Base-by-base conservation (phyloP, 257 asterid genomes). In the Primulina eburnea region DNA sequence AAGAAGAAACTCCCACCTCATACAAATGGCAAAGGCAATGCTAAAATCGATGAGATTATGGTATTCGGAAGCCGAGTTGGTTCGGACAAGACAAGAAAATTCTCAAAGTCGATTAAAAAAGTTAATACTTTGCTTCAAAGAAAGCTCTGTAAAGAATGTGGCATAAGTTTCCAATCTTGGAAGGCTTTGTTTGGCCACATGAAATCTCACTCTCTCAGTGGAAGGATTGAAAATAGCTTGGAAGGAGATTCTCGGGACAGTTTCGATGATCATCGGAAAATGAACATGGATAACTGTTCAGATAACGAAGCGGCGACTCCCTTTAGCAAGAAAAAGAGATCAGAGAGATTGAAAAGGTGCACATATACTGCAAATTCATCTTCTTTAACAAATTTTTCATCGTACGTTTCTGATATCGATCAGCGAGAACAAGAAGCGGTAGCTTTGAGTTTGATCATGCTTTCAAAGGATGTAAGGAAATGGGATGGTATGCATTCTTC, bases 161-260 rank as follows among this genome's bases (percentile, higher is more conserved):
- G 96, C 20, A 90, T 83, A 75, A 71, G 81, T 14, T 92, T 92
- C 75, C 86, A 56, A n/a, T 88, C 97, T 57, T 82, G 89, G 90
- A 90, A 87, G 82, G 95, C 97, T 71, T 72, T 92, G 81, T 92
- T 88, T 79, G 95, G 96, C 20, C 98, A 90, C 78, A 92, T 90
- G 95, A 90, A 90, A 70, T 85, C 88, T 76, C 97, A 92, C 76
- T 88, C 97, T 55, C 78, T 78, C 6, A 87, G 77, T 35, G 72
- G 64, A 61, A 71, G 73, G 50, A 52, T 24, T 56, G 64, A 71
- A 50, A 72, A 64, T 52, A 65, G 66, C 32, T 50, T 56, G 60
- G 86, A 73, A 7, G 82, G 82, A 20, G 87, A 83, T 77, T 90
- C 87, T 65, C 78, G 77, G 82, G 75, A 80, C 62, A 60, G 68